phyloP scores from a whole-genome alignment of 1,284 basidiomycete species.

The Moniliophthora roreri region DNA sequence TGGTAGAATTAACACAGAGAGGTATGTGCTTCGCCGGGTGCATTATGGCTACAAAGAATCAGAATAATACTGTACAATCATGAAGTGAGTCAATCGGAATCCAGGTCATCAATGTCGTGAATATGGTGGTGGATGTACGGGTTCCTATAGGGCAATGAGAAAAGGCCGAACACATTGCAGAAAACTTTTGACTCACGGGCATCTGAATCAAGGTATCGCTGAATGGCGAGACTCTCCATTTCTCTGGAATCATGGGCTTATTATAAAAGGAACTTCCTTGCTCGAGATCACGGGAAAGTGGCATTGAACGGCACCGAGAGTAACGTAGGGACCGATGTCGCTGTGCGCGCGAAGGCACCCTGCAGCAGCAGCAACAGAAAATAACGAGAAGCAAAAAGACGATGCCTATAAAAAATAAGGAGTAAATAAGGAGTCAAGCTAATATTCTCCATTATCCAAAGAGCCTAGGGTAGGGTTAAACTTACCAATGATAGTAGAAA shows the following conservation, averaged over 20 bases:
- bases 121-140: neutral
- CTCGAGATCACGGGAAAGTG: no score
- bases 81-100: no score
- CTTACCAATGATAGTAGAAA: neutral
- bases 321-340: neutral
- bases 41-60: neutral
- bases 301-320: no score
- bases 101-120: neutral
- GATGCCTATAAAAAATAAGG: neutral
- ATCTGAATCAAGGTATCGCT: neutral
- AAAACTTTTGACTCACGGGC: neutral
- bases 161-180: neutral
- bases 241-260: no score
- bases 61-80: neutral
- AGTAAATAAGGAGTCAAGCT: neutral
- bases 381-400: neutral
- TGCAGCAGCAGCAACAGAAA: neutral
- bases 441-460: no score
- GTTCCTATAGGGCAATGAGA: neutral
- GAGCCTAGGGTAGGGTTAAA: no score
- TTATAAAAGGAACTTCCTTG: no score
- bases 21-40: no score
- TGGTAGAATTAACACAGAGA: no score
- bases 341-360: neutral
- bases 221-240: no score